phyloP scores from a whole-genome alignment of 257 asterid genomes.

The Nyctanthes arbortristis region DNA sequence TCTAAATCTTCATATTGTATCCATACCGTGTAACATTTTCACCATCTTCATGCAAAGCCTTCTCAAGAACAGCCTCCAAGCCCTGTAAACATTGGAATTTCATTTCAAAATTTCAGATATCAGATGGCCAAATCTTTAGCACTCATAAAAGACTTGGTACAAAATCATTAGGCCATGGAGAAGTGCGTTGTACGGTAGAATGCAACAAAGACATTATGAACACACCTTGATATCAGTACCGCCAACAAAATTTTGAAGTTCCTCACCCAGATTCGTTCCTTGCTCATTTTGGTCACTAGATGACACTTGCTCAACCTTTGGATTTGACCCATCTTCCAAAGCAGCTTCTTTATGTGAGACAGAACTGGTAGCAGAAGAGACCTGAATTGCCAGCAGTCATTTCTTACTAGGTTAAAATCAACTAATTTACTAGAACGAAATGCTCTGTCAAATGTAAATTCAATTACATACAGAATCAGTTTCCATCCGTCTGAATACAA shows the following conservation, averaged over 20 bases:
- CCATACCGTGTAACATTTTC: slow-evolving; percentile 78
- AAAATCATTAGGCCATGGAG: background rate
- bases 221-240: slow-evolving; percentile 93
- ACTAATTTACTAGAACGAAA: slow-evolving; percentile 19
- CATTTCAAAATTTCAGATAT: slow-evolving; percentile 23
- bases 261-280: slow-evolving; percentile 48
- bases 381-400: slow-evolving; percentile 48
- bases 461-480: slow-evolving; percentile 62
- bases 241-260: slow-evolving; percentile 67
- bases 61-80: slow-evolving; percentile 97
- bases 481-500: slow-evolving; percentile 87
- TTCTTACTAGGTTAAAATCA: background rate
- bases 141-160: slow-evolving; percentile 12
- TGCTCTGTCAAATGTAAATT: slow-evolving; percentile 18
- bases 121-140: slow-evolving; percentile 18
- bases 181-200: slow-evolving; percentile 5
- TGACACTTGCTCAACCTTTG: slow-evolving; percentile 52
- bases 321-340: slow-evolving; percentile 44
- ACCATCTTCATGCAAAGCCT: slow-evolving; percentile 95
- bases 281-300: slow-evolving; percentile 57
- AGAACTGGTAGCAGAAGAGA: slow-evolving; percentile 43
- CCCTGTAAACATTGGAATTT: slow-evolving; percentile 55
- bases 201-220: slow-evolving; percentile 13
- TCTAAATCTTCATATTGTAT: slow-evolving; percentile 24
- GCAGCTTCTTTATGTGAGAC: slow-evolving; percentile 43